Base-by-base conservation (phyloP, 2,329 filamentous ascomycete genomes). In the Epichloe festucae region DNA sequence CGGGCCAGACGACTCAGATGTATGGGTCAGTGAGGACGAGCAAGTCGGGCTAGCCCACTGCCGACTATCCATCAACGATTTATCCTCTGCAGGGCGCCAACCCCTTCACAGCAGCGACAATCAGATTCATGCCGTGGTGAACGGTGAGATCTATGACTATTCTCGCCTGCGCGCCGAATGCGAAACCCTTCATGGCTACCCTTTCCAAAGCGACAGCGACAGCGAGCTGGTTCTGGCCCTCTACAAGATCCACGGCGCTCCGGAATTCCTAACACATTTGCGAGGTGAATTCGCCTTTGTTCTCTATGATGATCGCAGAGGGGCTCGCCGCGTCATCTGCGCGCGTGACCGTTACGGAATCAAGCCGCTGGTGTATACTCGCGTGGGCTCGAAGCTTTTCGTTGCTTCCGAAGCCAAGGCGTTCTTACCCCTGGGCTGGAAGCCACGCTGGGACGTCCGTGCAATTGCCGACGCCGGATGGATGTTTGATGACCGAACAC, bases 81-180 rank as follows among this genome's bases (percentile, higher is more conserved):
- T 78, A 0, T 70, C 68, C 7, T 61, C 68, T 0, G 61, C 62
- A n/a, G 76, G 72, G 2, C 58, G 61, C 4, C 76, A 78, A 55
- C 76, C 76, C 2, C 61, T 75, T 45, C 67, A 71, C 50, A 63
- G 66, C 54, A 52, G 57, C 10, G 61, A 68, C 15, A 60, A 62
- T 19, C 55, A 56, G 1, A 65, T 81, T 17, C 76, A 80, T 58
- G 76, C 75, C 2, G 71, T 81, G n/a, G 74, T 81, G 23, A 80
- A 78, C 53, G 77, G 78, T 31, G 77, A 81, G 59, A 67, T 81
- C n/a, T 81, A 81, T 59, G 74, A 76, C 57, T 67, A 73, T 52
- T 73, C 77, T 47, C 57, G 62, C 11, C 66, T 76, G 12, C 68
- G 74, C 23, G 57, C 56, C 6, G 57, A 67, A 11, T 60, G 72